Conservation (phyloP, 2,329 filamentous ascomycete species). For the Gnomoniopsis sp. region DNA sequence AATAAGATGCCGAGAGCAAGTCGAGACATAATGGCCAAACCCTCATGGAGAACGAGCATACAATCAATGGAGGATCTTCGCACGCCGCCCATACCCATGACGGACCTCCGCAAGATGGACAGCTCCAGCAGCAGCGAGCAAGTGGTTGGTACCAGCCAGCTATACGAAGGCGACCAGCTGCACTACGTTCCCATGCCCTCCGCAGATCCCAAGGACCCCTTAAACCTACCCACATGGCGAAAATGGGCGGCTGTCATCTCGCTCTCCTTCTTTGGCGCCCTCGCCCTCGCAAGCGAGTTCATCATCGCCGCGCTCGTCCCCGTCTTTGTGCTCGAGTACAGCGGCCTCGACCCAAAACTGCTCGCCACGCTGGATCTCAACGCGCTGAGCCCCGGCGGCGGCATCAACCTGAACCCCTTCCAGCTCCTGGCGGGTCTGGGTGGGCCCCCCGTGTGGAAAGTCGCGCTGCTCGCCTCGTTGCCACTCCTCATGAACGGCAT, state of each 20-base stretch:
- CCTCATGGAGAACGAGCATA: background rate
- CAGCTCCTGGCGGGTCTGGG: slow-evolving; percentile 23
- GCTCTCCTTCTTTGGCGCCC: slow-evolving; percentile 23
- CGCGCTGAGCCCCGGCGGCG: slow-evolving; percentile 13
- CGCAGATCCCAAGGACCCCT: slow-evolving; percentile 27
- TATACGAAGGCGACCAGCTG: slow-evolving; percentile 21
- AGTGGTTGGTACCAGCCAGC: slow-evolving; percentile 24
- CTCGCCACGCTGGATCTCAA: slow-evolving; percentile 25
- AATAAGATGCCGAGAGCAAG: background rate
- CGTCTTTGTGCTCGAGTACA: slow-evolving; percentile 33
- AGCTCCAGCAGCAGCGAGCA: slow-evolving; percentile 9
- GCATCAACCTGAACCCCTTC: slow-evolving; percentile 27
- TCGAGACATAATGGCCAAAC: background rate
- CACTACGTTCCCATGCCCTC: slow-evolving; percentile 27
- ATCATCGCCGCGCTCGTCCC: slow-evolving; percentile 30
- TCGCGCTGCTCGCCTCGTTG: slow-evolving; percentile 28
- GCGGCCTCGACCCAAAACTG: slow-evolving; percentile 29
- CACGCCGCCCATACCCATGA: background rate
- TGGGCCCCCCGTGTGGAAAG: slow-evolving; percentile 26
- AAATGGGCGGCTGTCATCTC: slow-evolving; percentile 18
- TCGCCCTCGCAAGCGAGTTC: slow-evolving; percentile 26
- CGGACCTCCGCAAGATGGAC: background rate
- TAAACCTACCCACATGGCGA: slow-evolving; percentile 20
- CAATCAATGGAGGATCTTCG: background rate
- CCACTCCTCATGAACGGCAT: slow-evolving; percentile 30